These are phyloP conservation scores for Musa balbisiana DNA, from an alignment of 202 grass and related monocot genomes.

Conservation along the genomic window DNA sequence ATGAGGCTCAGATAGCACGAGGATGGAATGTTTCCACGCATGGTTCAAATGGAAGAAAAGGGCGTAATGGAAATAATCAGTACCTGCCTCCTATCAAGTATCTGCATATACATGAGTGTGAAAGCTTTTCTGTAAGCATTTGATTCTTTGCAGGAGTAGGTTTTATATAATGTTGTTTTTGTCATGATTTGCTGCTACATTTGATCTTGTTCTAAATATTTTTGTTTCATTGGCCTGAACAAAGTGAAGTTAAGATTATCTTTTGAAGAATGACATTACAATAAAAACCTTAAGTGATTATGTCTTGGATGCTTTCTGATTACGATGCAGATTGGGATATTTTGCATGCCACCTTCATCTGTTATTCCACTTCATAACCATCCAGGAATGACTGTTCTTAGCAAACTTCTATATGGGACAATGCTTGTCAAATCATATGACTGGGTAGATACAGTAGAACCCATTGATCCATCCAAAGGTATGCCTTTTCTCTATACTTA, in stretches of 20 bases:
- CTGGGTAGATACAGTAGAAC: constrained; percentile 51
- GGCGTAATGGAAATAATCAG: constrained; percentile 34
- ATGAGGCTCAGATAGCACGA: constrained; percentile 53
- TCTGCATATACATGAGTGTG: constrained; percentile 78
- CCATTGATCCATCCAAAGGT: constrained; percentile 53
- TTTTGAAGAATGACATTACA: neutral
- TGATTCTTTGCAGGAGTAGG: neutral
- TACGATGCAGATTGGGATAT: constrained; percentile 84
- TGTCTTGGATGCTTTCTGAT: neutral
- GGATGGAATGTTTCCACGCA: constrained; percentile 39
- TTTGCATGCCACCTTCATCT: constrained; percentile 84
- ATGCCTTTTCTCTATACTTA: neutral
- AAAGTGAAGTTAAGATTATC: neutral
- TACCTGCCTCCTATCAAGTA: constrained; percentile 56
- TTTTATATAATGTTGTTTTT: no score
- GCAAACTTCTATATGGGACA: constrained; percentile 75
- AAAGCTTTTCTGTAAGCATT: constrained; percentile 63
- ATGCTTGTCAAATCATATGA: constrained; percentile 77
- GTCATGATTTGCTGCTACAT: neutral
- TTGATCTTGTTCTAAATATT: neutral
- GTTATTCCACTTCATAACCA: constrained; percentile 94
- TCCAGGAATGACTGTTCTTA: constrained; percentile 87
- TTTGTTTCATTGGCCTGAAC: neutral
- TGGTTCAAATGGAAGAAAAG: constrained; percentile 42
- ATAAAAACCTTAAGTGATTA: neutral